These are phyloP conservation scores for grape (Vitis vinifera) DNA, from an alignment of 164 flowering plant genomes.

Conservation along the genomic window ASM3070453v1 NC_081809.1:8181001-8181500, in stretches of 20 bases:
- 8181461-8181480: no score
- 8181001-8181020: constrained; percentile 61
- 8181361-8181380: not conserved
- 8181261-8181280: not conserved
- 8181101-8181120: constrained; percentile 58
- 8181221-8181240: not conserved
- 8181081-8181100: constrained; percentile 61
- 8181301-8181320: not conserved
- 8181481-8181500: no score
- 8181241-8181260: not conserved
- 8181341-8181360: no score
- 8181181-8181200: constrained; percentile 54
- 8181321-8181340: not conserved
- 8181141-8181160: constrained; percentile 51
- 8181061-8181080: constrained; percentile 49
- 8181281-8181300: no score
- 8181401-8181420: no score
- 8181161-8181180: constrained; percentile 47
- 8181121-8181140: constrained; percentile 59
- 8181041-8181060: constrained; percentile 44
- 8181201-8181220: constrained; percentile 60
- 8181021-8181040: constrained; percentile 62
- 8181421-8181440: no score
- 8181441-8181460: no score
- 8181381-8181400: no score